These are phyloP conservation scores for Cocos nucifera DNA, from an alignment of 176 grass and related monocot genomes.

Conservation along the genomic window DNA sequence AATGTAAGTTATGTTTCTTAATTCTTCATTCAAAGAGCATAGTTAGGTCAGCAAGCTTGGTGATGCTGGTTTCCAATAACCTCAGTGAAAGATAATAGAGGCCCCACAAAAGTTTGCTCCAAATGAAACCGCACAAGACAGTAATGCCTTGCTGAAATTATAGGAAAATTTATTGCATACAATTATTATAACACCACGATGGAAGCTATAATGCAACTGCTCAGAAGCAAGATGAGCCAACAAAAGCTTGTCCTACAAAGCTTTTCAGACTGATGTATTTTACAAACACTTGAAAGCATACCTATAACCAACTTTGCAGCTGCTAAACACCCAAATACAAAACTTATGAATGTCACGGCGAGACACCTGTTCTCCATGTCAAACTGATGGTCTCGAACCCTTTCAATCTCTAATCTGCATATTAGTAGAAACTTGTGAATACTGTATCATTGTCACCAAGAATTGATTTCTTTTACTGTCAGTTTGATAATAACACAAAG, in stretches of 20 bases:
- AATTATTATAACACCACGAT: conserved; percentile 57
- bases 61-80: too few species aligned
- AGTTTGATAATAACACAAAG: too few species aligned
- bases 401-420: conserved; percentile 65
- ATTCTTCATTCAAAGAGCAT: too few species aligned
- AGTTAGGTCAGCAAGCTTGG: too few species aligned
- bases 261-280: conserved; percentile 40
- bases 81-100: too few species aligned
- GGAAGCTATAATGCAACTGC: conserved; percentile 67
- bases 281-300: conserved; percentile 52
- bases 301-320: conserved; percentile 58
- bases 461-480: too few species aligned
- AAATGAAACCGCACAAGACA: conserved; percentile 10
- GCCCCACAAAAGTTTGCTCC: too few species aligned
- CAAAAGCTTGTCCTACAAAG: conserved; percentile 54
- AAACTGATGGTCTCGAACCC: conserved; percentile 45
- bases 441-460: too few species aligned
- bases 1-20: too few species aligned
- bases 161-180: conserved; percentile 18
- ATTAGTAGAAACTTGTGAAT: background rate
- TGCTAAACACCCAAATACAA: conserved; percentile 75
- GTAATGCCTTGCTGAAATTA: conserved; percentile 9
- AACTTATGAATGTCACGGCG: conserved; percentile 74
- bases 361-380: conserved; percentile 80
- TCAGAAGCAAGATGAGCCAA: conserved; percentile 78